phyloP scores from a whole-genome alignment of 176 grass and related monocot genomes.

The Zizania latifolia region DNA sequence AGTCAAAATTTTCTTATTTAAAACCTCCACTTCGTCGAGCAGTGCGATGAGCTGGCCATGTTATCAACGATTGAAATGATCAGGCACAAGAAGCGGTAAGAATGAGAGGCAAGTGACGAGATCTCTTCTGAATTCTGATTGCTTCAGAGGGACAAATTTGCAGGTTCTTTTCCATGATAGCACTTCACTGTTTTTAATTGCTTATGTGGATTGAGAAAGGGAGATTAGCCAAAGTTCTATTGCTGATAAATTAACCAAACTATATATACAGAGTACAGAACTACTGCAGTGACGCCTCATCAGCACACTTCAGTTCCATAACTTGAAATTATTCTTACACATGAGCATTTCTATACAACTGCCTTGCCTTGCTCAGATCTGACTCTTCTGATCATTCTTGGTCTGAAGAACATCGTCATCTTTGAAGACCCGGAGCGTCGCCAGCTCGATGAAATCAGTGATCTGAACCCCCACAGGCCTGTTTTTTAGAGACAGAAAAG shows the following conservation, averaged over 20 bases:
- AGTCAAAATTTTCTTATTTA: background rate
- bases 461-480: slow-evolving; percentile 34
- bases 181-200: too few relatives aligned
- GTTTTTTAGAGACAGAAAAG: background rate
- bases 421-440: slow-evolving; percentile 36
- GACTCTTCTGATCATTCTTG: slow-evolving; percentile 27
- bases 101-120: background rate
- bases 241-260: background rate
- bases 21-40: too few relatives aligned
- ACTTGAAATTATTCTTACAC: background rate
- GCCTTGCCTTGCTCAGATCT: slow-evolving; percentile 17
- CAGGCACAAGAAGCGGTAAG: too few relatives aligned
- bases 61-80: background rate
- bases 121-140: background rate
- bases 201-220: too few relatives aligned
- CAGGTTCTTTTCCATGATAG: background rate
- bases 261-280: background rate
- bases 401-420: slow-evolving; percentile 41
- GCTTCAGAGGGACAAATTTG: background rate
- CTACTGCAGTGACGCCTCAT: background rate
- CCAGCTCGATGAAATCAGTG: slow-evolving; percentile 51
- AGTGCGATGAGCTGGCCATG: background rate
- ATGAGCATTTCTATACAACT: background rate
- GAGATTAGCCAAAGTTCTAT: too few relatives aligned
- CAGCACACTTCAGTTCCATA: background rate